Evolutionary conservation across 306 rosid genomes (phyloP).

Genomic region (Sicyos edulis): DNA sequence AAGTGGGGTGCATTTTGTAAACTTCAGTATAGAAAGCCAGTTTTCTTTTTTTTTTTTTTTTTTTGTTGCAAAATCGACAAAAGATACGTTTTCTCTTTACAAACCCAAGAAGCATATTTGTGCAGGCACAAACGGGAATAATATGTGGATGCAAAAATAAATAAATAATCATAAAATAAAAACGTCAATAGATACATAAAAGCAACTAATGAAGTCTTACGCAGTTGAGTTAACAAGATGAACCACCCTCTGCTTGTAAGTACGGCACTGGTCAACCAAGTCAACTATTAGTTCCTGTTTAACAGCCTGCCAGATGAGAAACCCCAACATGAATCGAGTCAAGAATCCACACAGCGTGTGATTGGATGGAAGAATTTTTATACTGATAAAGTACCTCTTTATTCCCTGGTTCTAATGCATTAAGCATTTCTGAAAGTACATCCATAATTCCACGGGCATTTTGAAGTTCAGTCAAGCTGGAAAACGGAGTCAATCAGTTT

Average conservation of each 20-base stretch:
- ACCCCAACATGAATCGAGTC: constrained; percentile 10
- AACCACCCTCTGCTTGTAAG: constrained; percentile 92
- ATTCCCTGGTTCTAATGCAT: constrained; percentile 72
- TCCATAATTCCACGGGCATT: constrained; percentile 96
- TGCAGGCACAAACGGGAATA: background rate
- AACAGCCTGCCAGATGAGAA: constrained; percentile 54
- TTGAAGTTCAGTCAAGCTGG: constrained; percentile 87
- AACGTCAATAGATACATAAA: background rate
- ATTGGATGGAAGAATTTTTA: background rate
- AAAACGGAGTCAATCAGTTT: constrained; percentile 16
- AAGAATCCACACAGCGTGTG: background rate
- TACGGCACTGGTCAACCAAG: constrained; percentile 84
- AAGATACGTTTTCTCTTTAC: background rate
- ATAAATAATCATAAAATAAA: background rate
- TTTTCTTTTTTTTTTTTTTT: too few species aligned
- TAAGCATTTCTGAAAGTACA: constrained; percentile 90
- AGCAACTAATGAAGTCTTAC: constrained; percentile 43
- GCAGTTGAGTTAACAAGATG: constrained; percentile 94
- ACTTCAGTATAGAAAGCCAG: too few species aligned
- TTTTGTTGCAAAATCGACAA: too few species aligned
- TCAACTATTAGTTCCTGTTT: constrained; percentile 90
- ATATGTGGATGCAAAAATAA: background rate
- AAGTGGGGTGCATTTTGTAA: too few species aligned
- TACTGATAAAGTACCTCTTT: constrained; percentile 55
- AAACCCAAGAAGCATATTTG: background rate